Percentiles rank a stretch among this genome's conserved stretches.
Conservation (phyloP, 164 flowering plant species). For the Vitis riparia region DNA sequence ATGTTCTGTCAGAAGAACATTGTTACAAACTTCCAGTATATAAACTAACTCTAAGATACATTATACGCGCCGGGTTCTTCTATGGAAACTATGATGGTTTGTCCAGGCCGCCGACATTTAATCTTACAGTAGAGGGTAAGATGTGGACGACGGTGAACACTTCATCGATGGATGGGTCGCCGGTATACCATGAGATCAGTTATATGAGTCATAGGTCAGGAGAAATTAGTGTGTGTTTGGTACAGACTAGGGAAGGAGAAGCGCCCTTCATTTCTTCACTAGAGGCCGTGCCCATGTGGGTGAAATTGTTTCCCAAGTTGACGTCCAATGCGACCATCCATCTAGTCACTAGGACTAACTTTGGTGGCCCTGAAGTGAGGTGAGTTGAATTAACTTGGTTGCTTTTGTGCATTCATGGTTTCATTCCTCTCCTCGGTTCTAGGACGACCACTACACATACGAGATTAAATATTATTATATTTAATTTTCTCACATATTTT, state of each 20-base stretch:
- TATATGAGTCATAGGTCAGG: neutral
- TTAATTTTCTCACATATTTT: too few species aligned
- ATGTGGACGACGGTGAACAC: slow-evolving; percentile 5
- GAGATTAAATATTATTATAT: too few species aligned
- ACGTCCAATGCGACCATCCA: neutral
- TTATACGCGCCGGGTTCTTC: slow-evolving; percentile 9
- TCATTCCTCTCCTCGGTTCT: too few species aligned
- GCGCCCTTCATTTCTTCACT: neutral
- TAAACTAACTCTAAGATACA: neutral
- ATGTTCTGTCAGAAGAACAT: neutral
- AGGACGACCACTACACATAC: too few species aligned
- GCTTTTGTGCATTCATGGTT: too few species aligned
- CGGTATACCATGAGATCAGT: neutral
- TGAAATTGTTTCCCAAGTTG: too few species aligned
- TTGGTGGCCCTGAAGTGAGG: neutral
- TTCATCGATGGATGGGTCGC: neutral
- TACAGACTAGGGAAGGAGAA: neutral
- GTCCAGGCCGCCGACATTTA: neutral
- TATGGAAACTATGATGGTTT: slow-evolving; percentile 15
- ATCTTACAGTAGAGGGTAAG: slow-evolving; percentile 1
- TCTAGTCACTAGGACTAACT: neutral
- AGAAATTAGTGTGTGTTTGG: neutral
- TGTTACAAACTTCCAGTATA: neutral
- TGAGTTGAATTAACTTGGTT: too few species aligned
- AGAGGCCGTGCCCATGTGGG: too few species aligned